Conservation (phyloP, 2,329 filamentous ascomycete genomes). For the Trichoderma simmonsii region DNA sequence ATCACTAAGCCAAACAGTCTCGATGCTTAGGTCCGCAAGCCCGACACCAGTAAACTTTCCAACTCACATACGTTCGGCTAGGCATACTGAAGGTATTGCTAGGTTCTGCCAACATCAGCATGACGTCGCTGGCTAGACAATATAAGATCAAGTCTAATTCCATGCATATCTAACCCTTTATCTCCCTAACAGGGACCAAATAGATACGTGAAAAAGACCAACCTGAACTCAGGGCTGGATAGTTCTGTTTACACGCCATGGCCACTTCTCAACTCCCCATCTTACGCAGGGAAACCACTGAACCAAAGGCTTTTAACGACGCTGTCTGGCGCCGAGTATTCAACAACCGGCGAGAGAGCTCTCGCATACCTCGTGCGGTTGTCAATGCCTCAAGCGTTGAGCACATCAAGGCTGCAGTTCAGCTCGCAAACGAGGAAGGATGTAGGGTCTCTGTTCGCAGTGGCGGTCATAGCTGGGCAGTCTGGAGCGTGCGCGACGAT, state of each 20-base stretch:
- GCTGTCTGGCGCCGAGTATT: neutral
- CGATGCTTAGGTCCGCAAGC: neutral
- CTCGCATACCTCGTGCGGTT: neutral
- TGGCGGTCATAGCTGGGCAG: neutral
- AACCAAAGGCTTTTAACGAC: neutral
- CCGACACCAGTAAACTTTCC: neutral
- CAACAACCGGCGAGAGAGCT: neutral
- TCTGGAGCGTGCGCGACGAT: neutral
- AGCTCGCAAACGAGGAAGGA: neutral
- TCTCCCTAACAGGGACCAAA: neutral
- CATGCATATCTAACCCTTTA: neutral
- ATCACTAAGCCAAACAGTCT: neutral
- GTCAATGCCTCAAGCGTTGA: neutral
- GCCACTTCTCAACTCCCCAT: neutral
- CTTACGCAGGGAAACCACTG: neutral
- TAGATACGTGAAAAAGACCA: neutral
- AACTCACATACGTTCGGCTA: neutral
- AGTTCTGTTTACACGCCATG: neutral
- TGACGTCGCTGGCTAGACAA: neutral
- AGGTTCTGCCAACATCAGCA: neutral
- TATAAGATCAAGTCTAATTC: neutral
- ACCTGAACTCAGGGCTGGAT: neutral
- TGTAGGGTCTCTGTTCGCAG: neutral
- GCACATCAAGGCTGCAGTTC: neutral
- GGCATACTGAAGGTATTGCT: neutral